These are phyloP conservation scores for Botryosphaeria agaves DNA, from an alignment of 2,329 filamentous ascomycete species.

Conservation along the genomic window DNA sequence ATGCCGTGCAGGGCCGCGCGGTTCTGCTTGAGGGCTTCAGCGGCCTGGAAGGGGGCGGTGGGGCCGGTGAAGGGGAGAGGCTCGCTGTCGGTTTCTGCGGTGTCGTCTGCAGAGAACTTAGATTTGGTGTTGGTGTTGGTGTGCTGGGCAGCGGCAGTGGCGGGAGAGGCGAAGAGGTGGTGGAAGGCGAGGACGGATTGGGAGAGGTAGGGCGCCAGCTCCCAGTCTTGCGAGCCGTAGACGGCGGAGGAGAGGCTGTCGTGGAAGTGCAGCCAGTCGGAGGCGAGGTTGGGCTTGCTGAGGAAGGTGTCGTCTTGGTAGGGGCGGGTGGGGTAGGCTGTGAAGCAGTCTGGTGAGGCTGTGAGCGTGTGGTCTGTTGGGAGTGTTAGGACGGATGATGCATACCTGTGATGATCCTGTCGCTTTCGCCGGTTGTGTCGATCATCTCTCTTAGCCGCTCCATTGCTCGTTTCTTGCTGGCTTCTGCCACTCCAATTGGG, in stretches of 20 bases:
- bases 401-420: slow-evolving; percentile 50
- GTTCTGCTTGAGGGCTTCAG: slow-evolving; percentile 67
- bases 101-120: slow-evolving; percentile 25
- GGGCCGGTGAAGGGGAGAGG: slow-evolving; percentile 65
- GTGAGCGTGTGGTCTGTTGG: neutral
- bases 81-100: slow-evolving; percentile 18
- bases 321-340: slow-evolving; percentile 67
- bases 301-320: slow-evolving; percentile 90
- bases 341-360: slow-evolving; percentile 49
- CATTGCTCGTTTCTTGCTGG: slow-evolving; percentile 55
- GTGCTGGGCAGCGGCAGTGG: slow-evolving; percentile 28
- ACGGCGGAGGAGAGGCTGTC: slow-evolving; percentile 65
- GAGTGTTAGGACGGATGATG: slow-evolving; percentile 3
- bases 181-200: slow-evolving; percentile 83
- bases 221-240: slow-evolving; percentile 80
- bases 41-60: slow-evolving; percentile 63
- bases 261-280: slow-evolving; percentile 94
- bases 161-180: slow-evolving; percentile 64
- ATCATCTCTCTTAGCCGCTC: slow-evolving; percentile 58
- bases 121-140: slow-evolving; percentile 19
- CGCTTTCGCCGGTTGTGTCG: slow-evolving; percentile 61
- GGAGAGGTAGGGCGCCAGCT: slow-evolving; percentile 71
- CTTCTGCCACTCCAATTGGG: slow-evolving; percentile 50
- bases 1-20: slow-evolving; percentile 55
- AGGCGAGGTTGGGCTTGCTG: slow-evolving; percentile 69